Evolutionary conservation across 345 rosid genomes (phyloP).

Genomic region (Salix koriyanagi): DNA sequence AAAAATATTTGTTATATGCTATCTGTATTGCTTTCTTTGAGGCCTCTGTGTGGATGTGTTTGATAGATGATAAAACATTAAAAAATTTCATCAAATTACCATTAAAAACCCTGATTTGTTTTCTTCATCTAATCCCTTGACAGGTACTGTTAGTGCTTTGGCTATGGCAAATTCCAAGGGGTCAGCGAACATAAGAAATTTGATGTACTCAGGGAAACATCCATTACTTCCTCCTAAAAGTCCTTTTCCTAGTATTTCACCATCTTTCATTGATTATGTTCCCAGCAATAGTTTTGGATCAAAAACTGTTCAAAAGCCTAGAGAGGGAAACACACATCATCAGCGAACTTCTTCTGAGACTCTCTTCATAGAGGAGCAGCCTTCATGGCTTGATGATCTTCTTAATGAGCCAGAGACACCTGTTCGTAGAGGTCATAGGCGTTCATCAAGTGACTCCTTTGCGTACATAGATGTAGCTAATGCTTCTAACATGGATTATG

Average conservation of each 20-base stretch:
- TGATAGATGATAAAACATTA: background rate
- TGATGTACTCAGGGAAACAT: constrained; percentile 67
- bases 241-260: constrained; percentile 73
- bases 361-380: constrained; percentile 76
- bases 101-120: background rate
- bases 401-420: constrained; percentile 97
- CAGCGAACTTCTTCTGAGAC: constrained; percentile 95
- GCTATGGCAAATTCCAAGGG: constrained; percentile 77
- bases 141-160: constrained; percentile 34
- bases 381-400: constrained; percentile 99
- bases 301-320: constrained; percentile 66
- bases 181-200: constrained; percentile 60
- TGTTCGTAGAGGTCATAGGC: constrained; percentile 81
- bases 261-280: constrained; percentile 59
- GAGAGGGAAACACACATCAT: constrained; percentile 54
- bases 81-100: background rate
- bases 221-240: constrained; percentile 90
- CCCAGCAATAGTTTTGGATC: constrained; percentile 55
- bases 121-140: background rate
- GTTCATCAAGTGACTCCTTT: constrained; percentile 96
- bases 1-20: background rate
- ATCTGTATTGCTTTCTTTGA: background rate
- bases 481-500: constrained; percentile 50
- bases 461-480: constrained; percentile 71
- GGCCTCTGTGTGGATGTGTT: background rate